Evolutionary conservation across 2,329 filamentous ascomycete species (phyloP), one percentile per base, ranked within the genome.

Genomic region (Aspergillus cejpii): DNA sequence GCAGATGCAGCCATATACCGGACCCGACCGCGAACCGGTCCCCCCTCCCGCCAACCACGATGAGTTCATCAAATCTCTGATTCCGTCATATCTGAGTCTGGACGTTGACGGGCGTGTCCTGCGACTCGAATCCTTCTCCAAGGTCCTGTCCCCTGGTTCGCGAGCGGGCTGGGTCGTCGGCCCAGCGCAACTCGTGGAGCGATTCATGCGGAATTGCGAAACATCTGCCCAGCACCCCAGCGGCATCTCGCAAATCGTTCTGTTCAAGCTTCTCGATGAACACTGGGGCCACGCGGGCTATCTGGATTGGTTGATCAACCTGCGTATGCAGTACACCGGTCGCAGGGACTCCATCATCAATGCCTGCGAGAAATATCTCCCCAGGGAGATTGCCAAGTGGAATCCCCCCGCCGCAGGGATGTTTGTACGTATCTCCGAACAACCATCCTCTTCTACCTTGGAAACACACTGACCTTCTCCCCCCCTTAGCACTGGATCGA

Each of bases 221-320:
- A 80, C 84, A 17, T 84, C 82, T 29, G 88, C 83, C 37, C 92
- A 98, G 63, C 88, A 87, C 14, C 89, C 92, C 0, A 83, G 80
- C 45, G 92, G 92, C 34, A 79, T 95, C 59, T 82, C 85, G 0
- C 91, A 97, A 70, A 73, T 92, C 17, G 74, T 91, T 6, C 71
- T 97, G 43, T 90, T 86, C 72, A 94, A 94, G 70, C 74, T 98
- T 17, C 75, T 98, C 2, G 92, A 98, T 53, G 88, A 95, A 67
- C 81, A 83, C 39, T 98, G 92, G 92, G 92, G 91, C 19, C 92
- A 98, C 60, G 76, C 80, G 33, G 90, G 90, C 1, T 98, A 94
- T 62, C 68, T 98, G 19, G 77, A 84, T 59, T 98, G 92, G 92
- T 71, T 98, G 52, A 85, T 92, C 62, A 78, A 87, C 62, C 71